Conservation (phyloP, 257 asterid genomes). For the Gardenia jasminoides region DNA sequence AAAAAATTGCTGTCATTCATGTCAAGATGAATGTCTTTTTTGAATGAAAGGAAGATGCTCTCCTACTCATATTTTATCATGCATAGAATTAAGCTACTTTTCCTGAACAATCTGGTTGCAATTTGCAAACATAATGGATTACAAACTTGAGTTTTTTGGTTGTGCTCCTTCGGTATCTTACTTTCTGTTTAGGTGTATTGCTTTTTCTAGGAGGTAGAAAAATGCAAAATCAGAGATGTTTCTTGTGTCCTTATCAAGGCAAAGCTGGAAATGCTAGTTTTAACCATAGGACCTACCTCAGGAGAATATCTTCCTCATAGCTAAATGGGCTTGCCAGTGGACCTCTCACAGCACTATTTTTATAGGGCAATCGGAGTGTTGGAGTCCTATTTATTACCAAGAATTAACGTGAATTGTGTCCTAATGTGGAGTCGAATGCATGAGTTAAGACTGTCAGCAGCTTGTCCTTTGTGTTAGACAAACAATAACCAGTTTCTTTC, state of each 20-base stretch:
- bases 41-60: neutral
- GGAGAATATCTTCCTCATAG: neutral
- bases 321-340: neutral
- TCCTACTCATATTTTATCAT: neutral
- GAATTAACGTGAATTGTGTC: neutral
- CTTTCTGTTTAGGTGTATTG: neutral
- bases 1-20: neutral
- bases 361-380: neutral
- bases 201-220: neutral
- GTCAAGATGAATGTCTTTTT: neutral
- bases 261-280: neutral
- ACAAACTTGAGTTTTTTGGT: neutral
- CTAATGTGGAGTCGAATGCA: neutral
- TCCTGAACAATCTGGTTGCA: neutral
- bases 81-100: neutral
- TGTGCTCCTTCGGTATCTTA: neutral
- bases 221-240: neutral
- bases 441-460: neutral
- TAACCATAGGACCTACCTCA: neutral
- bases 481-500: neutral
- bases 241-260: neutral
- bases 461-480: constrained; percentile 6
- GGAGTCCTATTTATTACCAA: neutral
- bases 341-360: neutral
- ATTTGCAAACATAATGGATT: neutral